Evolutionary conservation across 2,329 filamentous ascomycete genomes (phyloP), one percentile per base, ranked within the genome.

Genomic region (Sporothrix phasma): DNA sequence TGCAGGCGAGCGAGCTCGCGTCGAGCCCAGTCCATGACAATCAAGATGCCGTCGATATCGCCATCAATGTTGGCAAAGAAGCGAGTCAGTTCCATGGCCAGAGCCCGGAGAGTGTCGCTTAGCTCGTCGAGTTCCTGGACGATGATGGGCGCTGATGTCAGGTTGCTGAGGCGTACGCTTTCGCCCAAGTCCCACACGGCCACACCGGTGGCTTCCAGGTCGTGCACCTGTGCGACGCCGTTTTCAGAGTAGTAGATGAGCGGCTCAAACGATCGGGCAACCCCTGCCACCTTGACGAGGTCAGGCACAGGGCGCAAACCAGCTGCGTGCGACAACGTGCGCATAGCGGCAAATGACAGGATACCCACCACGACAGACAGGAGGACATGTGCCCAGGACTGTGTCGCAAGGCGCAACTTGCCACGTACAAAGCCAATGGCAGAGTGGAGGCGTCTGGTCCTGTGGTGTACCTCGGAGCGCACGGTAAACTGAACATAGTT

Each of bases 11-110:
- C 81, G 15, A 97, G 84, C 74, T 97, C 92, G 68, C 92, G 86
- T 72, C 88, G 88, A 15, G 91, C 90, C 93, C 93, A 97, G 73
- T 96, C 91, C 92, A 97, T 97, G 61, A 95, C 91, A 66, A 94
- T 88, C 41, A 97, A 81, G 69, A 97, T 96, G 66, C 88, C 88
- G 73, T 97, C 93, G 70, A 97, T 89, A 71, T 97, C 93, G 29
- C 91, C 90, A 70, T 97, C 91, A 13, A 97, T 91, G 68, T 92
- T 90, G 61, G 92, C 89, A 74, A 97, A 96, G 78, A 97, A 97
- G 71, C 88, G 87, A 7, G 90, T 96, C 69, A 97, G 83, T 73
- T 96, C 92, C 17, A 92, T 81, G 1, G 91, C 90, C 26, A 97
- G 80, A 2, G 85, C 87, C 76, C 93, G 95, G 66, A 97, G 82